Conservation (phyloP, 768 basidiomycete genomes). For the Austroboletus eburneus region DNA sequence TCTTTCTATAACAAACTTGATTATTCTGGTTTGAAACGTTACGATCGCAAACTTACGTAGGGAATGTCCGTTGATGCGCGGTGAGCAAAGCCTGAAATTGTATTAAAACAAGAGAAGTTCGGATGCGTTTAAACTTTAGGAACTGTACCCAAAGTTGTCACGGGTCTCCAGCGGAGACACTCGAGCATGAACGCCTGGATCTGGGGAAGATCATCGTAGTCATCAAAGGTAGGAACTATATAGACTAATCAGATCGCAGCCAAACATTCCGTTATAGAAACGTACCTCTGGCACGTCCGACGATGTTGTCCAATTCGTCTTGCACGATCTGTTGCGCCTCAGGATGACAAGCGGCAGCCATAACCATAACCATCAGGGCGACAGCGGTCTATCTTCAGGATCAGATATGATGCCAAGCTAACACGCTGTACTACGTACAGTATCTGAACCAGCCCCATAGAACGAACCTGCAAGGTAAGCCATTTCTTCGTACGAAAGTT, state of each 20-base stretch:
- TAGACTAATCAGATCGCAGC: slow-evolving; percentile 2
- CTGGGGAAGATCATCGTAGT: slow-evolving; percentile 33
- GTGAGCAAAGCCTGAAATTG: slow-evolving; percentile 23
- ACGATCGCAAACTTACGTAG: slow-evolving; percentile 15
- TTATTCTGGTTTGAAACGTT: not conserved
- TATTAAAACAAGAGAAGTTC: too few species aligned
- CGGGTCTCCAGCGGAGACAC: slow-evolving; percentile 40
- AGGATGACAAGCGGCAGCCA: slow-evolving; percentile 56
- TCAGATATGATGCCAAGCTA: not conserved
- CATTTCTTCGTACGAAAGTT: slow-evolving; percentile 52
- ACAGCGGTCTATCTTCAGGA: slow-evolving; percentile 40
- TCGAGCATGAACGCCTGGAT: slow-evolving; percentile 41
- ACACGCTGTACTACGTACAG: slow-evolving; percentile 29
- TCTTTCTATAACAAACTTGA: slow-evolving; percentile 5
- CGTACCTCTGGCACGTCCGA: slow-evolving; percentile 41
- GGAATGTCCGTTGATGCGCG: slow-evolving; percentile 24
- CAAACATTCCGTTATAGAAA: not conserved
- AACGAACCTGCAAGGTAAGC: slow-evolving; percentile 62
- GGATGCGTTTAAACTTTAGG: too few species aligned
- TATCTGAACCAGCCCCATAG: slow-evolving; percentile 66
- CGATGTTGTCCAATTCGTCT: slow-evolving; percentile 48
- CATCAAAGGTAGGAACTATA: slow-evolving; percentile 40
- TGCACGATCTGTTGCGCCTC: slow-evolving; percentile 49
- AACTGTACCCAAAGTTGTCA: slow-evolving; percentile 34
- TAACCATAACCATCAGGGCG: slow-evolving; percentile 51